A percentile compares a stretch with the other conserved stretches of the same genome.
Evolutionary conservation across 1,139 yeast genomes (phyloP).

Genomic region (Suhomyces panamericanus): DNA sequence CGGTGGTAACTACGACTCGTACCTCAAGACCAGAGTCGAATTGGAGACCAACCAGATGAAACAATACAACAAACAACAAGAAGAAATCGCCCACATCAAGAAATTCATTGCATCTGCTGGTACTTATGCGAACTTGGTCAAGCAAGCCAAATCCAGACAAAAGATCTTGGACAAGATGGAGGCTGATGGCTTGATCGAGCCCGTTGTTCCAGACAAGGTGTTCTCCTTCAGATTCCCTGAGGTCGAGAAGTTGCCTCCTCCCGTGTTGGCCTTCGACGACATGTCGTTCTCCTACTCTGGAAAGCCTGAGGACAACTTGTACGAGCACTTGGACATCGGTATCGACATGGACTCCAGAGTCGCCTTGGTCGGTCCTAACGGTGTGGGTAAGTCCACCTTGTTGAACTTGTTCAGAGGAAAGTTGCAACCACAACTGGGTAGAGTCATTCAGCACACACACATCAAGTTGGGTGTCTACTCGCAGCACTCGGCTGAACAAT

Average conservation of each 20-base stretch:
- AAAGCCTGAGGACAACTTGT: slow-evolving; percentile 81
- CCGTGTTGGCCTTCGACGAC: slow-evolving; percentile 94
- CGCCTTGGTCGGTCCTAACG: slow-evolving; percentile 98
- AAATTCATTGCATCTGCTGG: slow-evolving; percentile 99
- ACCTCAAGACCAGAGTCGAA: slow-evolving; percentile 91
- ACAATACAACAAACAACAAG: slow-evolving; percentile 95
- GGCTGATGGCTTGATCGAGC: slow-evolving; percentile 95
- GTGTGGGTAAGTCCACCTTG: slow-evolving; percentile 97
- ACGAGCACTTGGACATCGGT: slow-evolving; percentile 92
- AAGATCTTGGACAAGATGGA: slow-evolving; percentile 99
- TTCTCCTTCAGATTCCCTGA: slow-evolving; percentile 93
- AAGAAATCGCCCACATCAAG: slow-evolving; percentile 96
- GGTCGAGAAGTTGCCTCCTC: slow-evolving; percentile 97
- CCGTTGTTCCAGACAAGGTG: slow-evolving; percentile 90
- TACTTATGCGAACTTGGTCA: slow-evolving; percentile 98
- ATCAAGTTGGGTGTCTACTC: slow-evolving; percentile 98
- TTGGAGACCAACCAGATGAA: slow-evolving; percentile 97
- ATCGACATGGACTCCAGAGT: slow-evolving; percentile 99
- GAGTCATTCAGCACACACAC: slow-evolving; percentile 96
- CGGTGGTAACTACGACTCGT: slow-evolving; percentile 99
- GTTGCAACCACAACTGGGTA: slow-evolving; percentile 83
- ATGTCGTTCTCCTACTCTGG: slow-evolving; percentile 93
- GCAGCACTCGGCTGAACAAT: slow-evolving; percentile 98
- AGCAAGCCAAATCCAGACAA: slow-evolving; percentile 99
- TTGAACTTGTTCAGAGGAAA: slow-evolving; percentile 96